Conservation (phyloP, 2,329 filamentous ascomycete species). For the Shiraia bambusicola region DNA sequence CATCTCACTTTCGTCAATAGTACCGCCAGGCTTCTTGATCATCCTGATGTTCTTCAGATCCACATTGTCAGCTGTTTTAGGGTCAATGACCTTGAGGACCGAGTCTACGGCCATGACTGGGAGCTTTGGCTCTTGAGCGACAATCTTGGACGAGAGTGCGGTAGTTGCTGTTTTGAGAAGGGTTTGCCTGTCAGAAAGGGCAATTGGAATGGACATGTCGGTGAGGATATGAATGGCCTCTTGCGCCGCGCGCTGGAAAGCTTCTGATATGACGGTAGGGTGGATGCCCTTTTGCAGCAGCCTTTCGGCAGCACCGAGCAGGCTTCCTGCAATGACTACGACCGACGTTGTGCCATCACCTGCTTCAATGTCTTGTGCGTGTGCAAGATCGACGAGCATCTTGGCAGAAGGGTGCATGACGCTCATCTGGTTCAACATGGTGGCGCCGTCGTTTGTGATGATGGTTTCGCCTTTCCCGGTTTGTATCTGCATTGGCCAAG, state of each 20-base stretch:
- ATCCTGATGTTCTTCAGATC: constrained; percentile 96
- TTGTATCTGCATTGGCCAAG: constrained; percentile 65
- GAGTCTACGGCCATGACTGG: constrained; percentile 98
- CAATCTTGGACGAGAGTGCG: constrained; percentile 96
- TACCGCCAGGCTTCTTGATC: constrained; percentile 95
- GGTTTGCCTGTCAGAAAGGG: constrained; percentile 81
- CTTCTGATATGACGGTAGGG: constrained; percentile 94
- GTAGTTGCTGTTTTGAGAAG: constrained; percentile 96
- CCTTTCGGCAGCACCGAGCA: constrained; percentile 89
- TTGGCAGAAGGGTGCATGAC: constrained; percentile 99
- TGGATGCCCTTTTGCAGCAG: constrained; percentile 88
- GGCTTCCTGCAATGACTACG: constrained; percentile 93
- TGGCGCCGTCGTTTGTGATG: constrained; percentile 99
- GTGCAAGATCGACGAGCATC: constrained; percentile 97
- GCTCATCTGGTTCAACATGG: constrained; percentile 98
- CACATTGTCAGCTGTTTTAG: constrained; percentile 93
- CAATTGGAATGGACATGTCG: constrained; percentile 93
- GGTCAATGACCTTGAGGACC: constrained; percentile 91
- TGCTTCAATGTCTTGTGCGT: constrained; percentile 96
- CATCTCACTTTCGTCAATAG: constrained; percentile 97
- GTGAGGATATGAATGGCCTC: constrained; percentile 88
- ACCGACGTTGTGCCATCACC: constrained; percentile 98
- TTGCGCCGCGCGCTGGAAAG: constrained; percentile 91
- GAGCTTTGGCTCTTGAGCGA: constrained; percentile 93
- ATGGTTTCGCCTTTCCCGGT: constrained; percentile 95